Evolutionary conservation across 2,329 filamentous ascomycete genomes (phyloP), one percentile per base, ranked within the genome.

Genomic region (Cladosporium sp.): DNA sequence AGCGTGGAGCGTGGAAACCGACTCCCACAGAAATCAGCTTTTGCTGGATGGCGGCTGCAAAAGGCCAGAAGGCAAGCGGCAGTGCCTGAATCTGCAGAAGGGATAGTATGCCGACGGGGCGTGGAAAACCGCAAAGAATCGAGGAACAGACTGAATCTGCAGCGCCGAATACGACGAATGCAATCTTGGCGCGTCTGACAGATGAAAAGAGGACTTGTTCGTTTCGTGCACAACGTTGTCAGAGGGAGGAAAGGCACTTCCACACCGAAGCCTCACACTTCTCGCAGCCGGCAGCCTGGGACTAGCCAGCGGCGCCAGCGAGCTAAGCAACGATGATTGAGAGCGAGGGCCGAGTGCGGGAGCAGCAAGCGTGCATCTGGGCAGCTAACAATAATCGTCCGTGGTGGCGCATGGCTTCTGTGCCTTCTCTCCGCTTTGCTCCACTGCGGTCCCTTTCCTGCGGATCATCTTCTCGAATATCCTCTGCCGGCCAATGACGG

Each of bases 291-390:
- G 61, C 61, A 64, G 51, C 61, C 61, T 64, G 61, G 61, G 61
- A 55, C 61, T 64, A 64, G 47, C 44, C 59, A 62, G 61, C 61
- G 51, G 61, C 36, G 51, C 61, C 61, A 64, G 61, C 61, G 61
- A 64, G 36, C 61, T 64, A 64, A 64, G 61, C 61, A 64, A 55
- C 61, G 61, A 64, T 47, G 61, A 64, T 47, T 57, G 61, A 41
- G 61, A 57, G 61, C 51, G 61, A 64, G 61, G 61, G 61, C 61
- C 60, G 60, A 63, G 60, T 63, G 60, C 60, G 60, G 60, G 60
- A 61, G 54, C 44, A 63, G 61, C 49, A 64, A 64, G 61, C 61
- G 61, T 64, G 61, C 61, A 54, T 64, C 61, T 64, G 51, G 49
- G 51, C 59, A 51, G 59, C 59, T 62, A 62, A 52, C 59, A 62